Percentiles rank a stretch among this genome's conserved stretches.
Evolutionary conservation across 495 filamentous ascomycete genomes (phyloP).

Genomic region (Trichodelitschia bisporula): DNA sequence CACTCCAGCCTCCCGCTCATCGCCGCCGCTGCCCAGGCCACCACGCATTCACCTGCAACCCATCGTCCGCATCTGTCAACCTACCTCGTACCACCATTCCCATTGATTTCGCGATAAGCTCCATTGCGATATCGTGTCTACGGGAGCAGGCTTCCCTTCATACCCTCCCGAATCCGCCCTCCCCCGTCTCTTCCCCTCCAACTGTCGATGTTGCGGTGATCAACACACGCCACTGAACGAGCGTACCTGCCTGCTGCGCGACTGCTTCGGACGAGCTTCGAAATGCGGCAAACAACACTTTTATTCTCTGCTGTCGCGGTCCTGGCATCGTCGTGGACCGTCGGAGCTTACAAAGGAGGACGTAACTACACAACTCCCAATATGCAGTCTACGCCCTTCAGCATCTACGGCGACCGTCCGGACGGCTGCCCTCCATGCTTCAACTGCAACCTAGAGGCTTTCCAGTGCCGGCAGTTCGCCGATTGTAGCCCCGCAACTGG

Average conservation of each 20-base stretch:
- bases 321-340: conserved; percentile 2
- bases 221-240: not conserved
- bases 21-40: no score
- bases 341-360: conserved; percentile 5
- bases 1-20: no score
- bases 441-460: conserved; percentile 87
- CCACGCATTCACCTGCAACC: no score
- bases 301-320: not conserved
- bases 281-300: conserved; percentile 1
- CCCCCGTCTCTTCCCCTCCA: no score
- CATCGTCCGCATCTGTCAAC: no score
- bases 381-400: conserved; percentile 17
- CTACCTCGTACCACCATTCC: no score
- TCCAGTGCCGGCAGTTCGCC: conserved; percentile 72
- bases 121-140: no score
- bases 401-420: conserved; percentile 30
- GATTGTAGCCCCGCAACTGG: conserved; percentile 68
- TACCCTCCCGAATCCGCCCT: no score
- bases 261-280: not conserved
- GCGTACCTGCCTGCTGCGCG: not conserved
- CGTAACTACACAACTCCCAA: conserved; percentile 10
- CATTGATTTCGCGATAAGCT: no score
- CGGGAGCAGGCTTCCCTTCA: no score
- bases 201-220: no score
- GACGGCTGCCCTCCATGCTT: conserved; percentile 50